Evolutionary conservation across 2,329 filamentous ascomycete genomes (phyloP).

Genomic region (Trichoderma afroharzianum): DNA sequence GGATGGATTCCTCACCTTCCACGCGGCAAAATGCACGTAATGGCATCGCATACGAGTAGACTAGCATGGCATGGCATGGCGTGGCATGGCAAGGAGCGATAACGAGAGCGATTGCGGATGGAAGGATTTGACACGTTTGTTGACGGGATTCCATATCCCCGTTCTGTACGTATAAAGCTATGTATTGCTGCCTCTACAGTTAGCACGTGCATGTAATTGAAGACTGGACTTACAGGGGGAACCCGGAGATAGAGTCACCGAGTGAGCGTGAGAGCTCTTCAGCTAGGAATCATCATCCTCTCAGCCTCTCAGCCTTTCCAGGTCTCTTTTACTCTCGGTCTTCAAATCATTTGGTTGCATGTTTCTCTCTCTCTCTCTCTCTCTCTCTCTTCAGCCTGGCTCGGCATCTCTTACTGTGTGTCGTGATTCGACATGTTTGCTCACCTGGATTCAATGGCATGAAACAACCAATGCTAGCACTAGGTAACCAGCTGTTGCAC

Average conservation of each 20-base stretch:
- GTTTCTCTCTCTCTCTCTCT: neutral
- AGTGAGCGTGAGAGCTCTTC: neutral
- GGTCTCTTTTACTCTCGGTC: neutral
- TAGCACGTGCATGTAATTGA: too few species aligned
- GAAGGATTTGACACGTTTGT: neutral
- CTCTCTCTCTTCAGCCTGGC: neutral
- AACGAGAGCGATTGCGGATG: neutral
- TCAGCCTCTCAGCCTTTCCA: neutral
- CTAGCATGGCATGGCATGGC: neutral
- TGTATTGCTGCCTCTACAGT: neutral
- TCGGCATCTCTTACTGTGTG: neutral
- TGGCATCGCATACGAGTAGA: too few species aligned
- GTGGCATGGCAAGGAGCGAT: neutral
- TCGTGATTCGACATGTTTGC: neutral
- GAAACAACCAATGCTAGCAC: neutral
- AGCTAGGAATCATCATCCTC: neutral
- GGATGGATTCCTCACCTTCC: neutral
- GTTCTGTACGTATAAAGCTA: too few species aligned
- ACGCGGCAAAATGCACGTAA: slow-evolving; percentile 1
- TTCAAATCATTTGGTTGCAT: neutral
- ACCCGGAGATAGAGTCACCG: neutral
- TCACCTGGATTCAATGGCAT: neutral
- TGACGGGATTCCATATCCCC: neutral
- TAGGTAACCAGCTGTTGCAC: neutral
- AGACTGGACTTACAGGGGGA: neutral